Base-by-base conservation (phyloP, 768 basidiomycete species). In the Lactarius deliciosus region DNA sequence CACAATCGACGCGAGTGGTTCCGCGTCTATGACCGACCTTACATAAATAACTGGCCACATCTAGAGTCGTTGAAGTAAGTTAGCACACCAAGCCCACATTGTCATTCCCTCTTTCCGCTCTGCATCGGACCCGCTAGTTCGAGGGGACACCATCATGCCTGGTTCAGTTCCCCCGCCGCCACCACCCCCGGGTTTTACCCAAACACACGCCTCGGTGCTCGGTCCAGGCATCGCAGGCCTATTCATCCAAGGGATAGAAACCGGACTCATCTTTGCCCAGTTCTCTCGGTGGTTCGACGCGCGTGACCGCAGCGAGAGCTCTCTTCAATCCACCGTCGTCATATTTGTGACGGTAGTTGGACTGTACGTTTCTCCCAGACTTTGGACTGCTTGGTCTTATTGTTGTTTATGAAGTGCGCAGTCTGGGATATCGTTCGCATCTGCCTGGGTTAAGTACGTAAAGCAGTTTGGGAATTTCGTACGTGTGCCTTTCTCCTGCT, bases 261-360 rank as follows among this genome's bases (percentile, higher is more conserved):
- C 60, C 1, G 65, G 65, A n/a, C 65, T 66, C 38, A 56, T 66
- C 5, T 13, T 66, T 1, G n/a, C 56, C 3, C 61, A 66, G 9
- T 38, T 66, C 56, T 62, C 16, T 50, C 61, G 47, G 20, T 66
- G 65, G 65, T 57, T 57, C 32, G 53, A 30, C 25, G 25, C 60
- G 2, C 8, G 45, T 16, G 45, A 62, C 28, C 56, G 61, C 45
- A 28, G 32, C 2, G 61, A 62, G 2, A 25, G 40, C 15, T 0
- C 2, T 11, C n/a, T 20, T 28, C 15, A 62, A 20, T 40, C 47
- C 16, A 11, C 3, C 15, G 5, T 63, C 13, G 32, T 67, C 6
- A 5, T 63, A 59, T 63, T 60, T n/a, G 57, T 63, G 41, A 63
- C 66, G 2, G 1, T 8, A 5, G 57, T 67, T 2, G 66, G 66